Percentiles rank a stretch among this genome's conserved stretches.
phyloP scores from a whole-genome alignment of 1,284 basidiomycete species.

The Ustilago trichophora region DNA sequence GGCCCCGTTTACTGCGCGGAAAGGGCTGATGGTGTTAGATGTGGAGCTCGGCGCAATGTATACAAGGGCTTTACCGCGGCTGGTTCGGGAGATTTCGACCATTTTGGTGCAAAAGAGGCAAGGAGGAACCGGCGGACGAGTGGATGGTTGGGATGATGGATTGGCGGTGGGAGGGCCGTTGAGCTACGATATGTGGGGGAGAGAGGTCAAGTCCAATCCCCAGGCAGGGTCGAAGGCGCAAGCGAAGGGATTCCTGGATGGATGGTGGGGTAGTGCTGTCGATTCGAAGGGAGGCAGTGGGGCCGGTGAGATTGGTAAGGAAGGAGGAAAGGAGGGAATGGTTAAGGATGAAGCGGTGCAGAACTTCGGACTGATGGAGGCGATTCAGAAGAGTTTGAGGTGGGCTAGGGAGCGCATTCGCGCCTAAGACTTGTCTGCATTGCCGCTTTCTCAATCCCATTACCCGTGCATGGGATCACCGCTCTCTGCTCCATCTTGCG shows the following conservation, averaged over 20 bases:
- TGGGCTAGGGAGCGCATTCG: constrained; percentile 35
- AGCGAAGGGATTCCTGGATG: constrained; percentile 4
- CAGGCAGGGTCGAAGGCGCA: not conserved
- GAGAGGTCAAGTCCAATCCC: constrained; percentile 15
- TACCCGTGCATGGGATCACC: too few species aligned
- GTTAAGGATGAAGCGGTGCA: not conserved
- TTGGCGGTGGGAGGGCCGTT: not conserved
- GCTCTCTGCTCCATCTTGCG: too few species aligned
- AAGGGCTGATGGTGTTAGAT: constrained; percentile 42
- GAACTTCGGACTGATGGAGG: constrained; percentile 15
- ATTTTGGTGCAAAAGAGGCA: constrained; percentile 1
- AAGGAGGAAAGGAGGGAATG: not conserved
- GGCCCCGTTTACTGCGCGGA: constrained; percentile 53
- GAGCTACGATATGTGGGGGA: constrained; percentile 41
- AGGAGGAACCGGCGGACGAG: not conserved
- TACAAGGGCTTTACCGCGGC: constrained; percentile 5
- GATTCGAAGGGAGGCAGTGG: not conserved
- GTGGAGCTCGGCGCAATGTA: constrained; percentile 28
- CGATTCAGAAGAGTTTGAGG: constrained; percentile 32
- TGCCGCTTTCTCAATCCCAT: too few species aligned
- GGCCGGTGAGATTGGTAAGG: not conserved
- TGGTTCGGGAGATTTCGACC: constrained; percentile 11
- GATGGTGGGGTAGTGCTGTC: constrained; percentile 17
- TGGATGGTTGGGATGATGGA: constrained; percentile 2
- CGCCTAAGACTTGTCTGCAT: too few species aligned